phyloP scores from a whole-genome alignment of 768 basidiomycete genomes.

The Tulasnella sp. region DNA sequence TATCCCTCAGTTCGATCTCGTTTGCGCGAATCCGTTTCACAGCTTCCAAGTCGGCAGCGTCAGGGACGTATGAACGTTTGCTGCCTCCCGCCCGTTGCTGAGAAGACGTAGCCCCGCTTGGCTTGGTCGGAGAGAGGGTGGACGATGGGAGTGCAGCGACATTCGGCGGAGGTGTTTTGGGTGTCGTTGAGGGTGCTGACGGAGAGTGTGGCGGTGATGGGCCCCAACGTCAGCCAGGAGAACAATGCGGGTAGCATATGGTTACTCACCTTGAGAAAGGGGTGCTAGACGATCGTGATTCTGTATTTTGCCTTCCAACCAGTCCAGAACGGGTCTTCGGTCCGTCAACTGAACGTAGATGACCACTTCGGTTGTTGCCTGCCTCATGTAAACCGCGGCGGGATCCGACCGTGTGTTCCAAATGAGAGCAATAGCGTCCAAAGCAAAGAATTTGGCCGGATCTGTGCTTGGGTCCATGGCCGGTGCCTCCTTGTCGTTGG shows the following conservation, averaged over 20 bases:
- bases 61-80: conserved; percentile 71
- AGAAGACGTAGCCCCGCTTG: conserved; percentile 4
- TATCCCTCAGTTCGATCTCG: conserved; percentile 71
- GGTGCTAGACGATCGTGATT: conserved; percentile 43
- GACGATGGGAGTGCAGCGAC: conserved; percentile 13
- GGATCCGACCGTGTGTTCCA: conserved; percentile 65
- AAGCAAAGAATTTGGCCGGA: conserved; percentile 55
- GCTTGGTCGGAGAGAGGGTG: conserved; percentile 15
- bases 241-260: background rate
- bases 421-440: conserved; percentile 76
- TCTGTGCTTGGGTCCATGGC: conserved; percentile 29
- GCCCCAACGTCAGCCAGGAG: conserved; percentile 2
- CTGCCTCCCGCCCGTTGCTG: conserved; percentile 28
- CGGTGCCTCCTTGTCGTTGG: conserved; percentile 14
- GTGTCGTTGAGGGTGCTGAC: conserved; percentile 42
- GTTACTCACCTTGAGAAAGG: conserved; percentile 30
- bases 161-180: conserved; percentile 42
- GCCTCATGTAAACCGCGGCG: conserved; percentile 81
- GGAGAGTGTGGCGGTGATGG: conserved; percentile 12
- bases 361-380: conserved; percentile 56
- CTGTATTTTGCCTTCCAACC: conserved; percentile 51
- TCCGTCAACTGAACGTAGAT: conserved; percentile 77
- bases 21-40: conserved; percentile 74
- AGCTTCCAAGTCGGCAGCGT: conserved; percentile 64
- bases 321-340: conserved; percentile 75